These are phyloP conservation scores for Pyricularia grisea DNA, from an alignment of 2,329 filamentous ascomycete genomes.

Conservation along the genomic window DNA sequence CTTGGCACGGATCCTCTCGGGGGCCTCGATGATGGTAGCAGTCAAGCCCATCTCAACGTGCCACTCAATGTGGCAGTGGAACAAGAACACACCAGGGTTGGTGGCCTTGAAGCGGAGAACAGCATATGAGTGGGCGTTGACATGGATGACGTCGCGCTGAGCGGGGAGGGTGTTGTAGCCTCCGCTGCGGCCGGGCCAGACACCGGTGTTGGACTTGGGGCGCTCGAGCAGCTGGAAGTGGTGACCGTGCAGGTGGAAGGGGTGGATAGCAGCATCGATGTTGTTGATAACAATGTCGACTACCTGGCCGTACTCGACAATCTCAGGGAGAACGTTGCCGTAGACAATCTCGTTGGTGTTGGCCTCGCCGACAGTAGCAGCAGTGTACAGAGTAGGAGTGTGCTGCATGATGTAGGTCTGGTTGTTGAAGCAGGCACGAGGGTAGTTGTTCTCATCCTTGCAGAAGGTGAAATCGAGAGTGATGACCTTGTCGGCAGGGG, in stretches of 20 bases:
- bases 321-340: constrained; percentile 30
- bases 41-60: constrained; percentile 51
- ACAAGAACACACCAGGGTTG: constrained; percentile 45
- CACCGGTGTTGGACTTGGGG: constrained; percentile 23
- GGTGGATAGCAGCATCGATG: constrained; percentile 33
- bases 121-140: constrained; percentile 32
- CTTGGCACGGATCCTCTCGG: constrained; percentile 43
- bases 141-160: constrained; percentile 26
- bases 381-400: constrained; percentile 64
- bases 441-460: constrained; percentile 49
- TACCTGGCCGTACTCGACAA: constrained; percentile 26
- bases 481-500: constrained; percentile 43
- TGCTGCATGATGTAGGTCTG: constrained; percentile 58
- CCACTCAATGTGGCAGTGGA: constrained; percentile 54
- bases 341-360: constrained; percentile 32
- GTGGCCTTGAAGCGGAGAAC: constrained; percentile 41
- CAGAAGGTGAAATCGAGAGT: constrained; percentile 48
- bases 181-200: constrained; percentile 22
- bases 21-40: constrained; percentile 45
- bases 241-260: constrained; percentile 45
- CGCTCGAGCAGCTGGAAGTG: constrained; percentile 44
- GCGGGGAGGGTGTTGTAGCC: constrained; percentile 19
- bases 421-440: constrained; percentile 55
- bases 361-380: constrained; percentile 42
- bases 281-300: constrained; percentile 43